Percentiles rank a stretch among this genome's conserved stretches.
Conservation (phyloP, 495 filamentous ascomycete genomes). For the Terfezia boudieri region DNA sequence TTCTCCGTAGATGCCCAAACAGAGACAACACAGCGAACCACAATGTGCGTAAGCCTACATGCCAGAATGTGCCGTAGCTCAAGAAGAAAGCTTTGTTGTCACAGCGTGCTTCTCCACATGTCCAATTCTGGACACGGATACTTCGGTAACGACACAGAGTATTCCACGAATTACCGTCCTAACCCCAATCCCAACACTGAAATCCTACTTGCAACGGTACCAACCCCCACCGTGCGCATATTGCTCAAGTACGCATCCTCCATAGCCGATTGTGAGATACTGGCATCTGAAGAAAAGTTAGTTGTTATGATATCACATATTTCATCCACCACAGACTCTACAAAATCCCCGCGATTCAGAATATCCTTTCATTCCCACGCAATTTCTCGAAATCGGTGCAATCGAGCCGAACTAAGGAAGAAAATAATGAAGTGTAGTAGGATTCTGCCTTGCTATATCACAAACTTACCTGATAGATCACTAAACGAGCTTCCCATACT, state of each 20-base stretch:
- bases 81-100: too few relatives aligned
- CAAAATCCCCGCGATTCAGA: too few relatives aligned
- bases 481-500: constrained; percentile 98
- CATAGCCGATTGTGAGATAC: constrained; percentile 78
- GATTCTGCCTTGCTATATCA: constrained; percentile 4
- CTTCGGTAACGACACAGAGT: too few relatives aligned
- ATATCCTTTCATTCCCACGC: too few relatives aligned
- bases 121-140: too few relatives aligned
- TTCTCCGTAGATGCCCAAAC: too few relatives aligned
- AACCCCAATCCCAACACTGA: neutral
- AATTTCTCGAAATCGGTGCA: too few relatives aligned
- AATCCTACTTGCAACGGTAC: constrained; percentile 64
- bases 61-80: too few relatives aligned
- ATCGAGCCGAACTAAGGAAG: neutral
- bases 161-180: neutral
- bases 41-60: too few relatives aligned
- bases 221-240: constrained; percentile 46
- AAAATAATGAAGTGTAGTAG: neutral
- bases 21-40: too few relatives aligned
- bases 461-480: constrained; percentile 66
- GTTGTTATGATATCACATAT: neutral
- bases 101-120: too few relatives aligned
- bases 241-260: constrained; percentile 85
- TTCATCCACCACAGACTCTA: too few relatives aligned
- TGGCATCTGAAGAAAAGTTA: constrained; percentile 39